These are phyloP conservation scores for Lipomyces mesembrius DNA, from an alignment of 805 yeast species.

Conservation along the genomic window DNA sequence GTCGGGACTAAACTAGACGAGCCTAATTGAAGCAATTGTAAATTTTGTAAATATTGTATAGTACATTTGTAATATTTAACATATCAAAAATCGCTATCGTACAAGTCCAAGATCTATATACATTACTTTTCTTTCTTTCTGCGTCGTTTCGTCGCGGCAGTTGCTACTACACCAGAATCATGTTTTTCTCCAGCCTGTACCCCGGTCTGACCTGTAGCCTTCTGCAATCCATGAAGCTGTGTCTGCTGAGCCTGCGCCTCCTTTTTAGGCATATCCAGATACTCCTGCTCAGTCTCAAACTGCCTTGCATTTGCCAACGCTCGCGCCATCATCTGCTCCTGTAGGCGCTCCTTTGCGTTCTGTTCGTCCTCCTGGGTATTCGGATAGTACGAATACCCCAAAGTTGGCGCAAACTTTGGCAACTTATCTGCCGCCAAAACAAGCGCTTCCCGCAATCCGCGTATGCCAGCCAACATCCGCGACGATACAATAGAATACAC, in stretches of 20 bases:
- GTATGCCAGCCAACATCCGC: slow-evolving; percentile 60
- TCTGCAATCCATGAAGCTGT: background rate
- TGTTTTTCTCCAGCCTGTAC: slow-evolving; percentile 4
- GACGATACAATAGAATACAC: slow-evolving; percentile 73
- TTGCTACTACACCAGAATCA: slow-evolving; percentile 6
- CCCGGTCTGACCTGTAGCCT: background rate
- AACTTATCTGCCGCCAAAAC: slow-evolving; percentile 41
- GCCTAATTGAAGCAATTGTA: background rate
- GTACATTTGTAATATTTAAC: background rate
- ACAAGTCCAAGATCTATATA: slow-evolving; percentile 8
- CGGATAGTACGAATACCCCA: slow-evolving; percentile 58
- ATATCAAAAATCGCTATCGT: background rate
- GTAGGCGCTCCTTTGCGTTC: slow-evolving; percentile 3
- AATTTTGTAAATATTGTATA: background rate
- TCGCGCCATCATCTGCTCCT: slow-evolving; percentile 38
- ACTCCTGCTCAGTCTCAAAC: slow-evolving; percentile 10
- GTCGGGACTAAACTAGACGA: slow-evolving; percentile 2
- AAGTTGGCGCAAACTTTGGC: slow-evolving; percentile 62
- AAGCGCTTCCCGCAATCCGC: slow-evolving; percentile 54
- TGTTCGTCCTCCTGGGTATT: slow-evolving; percentile 32
- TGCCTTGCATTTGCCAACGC: slow-evolving; percentile 35
- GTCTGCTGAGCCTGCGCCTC: slow-evolving; percentile 4
- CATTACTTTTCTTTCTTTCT: slow-evolving; percentile 21
- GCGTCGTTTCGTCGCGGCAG: slow-evolving; percentile 19
- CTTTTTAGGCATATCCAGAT: slow-evolving; percentile 23